Evolutionary conservation across 169 alveolate genomes (phyloP), one percentile per base, ranked within the genome.

Genomic region (Plasmodium billcollinsi): DNA sequence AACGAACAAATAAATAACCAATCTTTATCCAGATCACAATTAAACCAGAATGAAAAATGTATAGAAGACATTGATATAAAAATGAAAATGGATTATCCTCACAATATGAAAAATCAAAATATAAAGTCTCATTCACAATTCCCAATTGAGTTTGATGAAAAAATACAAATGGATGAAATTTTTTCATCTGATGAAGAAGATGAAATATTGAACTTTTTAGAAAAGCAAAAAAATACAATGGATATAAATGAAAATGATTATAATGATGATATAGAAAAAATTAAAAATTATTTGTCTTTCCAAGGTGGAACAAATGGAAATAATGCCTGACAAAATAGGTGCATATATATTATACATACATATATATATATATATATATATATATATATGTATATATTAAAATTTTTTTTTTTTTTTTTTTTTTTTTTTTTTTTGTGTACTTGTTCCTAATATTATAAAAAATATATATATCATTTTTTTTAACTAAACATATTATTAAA

Each of bases 171-270:
- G 9, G 66, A 2, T 49, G 76, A 76, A 78, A 66, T 45, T 66
- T 11, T 69, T 45, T 67, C 50, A 56, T 83, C 91, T 2, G 91
- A 83, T 49, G 91, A 83, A 47, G 91, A 83, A 2, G 65, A 54
- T 49, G 91, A 83, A 83, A 61, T 83, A 54, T 49, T 50, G 18
- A 75, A 83, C 56, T 83, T 83, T 61, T 69, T 83, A 54, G 70
- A 83, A 83, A 83, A n/a, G 5, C 73, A 71, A 29, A 47, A 14
- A 14, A 26, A 4, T 39, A 73, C 20, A 61, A 39, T 52, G 20
- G 56, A 47, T 39, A 72, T 33, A 54, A 59, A 47, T 49, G 3
- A n/a, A 18, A 29, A 43, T 52, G 52, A 20, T 12, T 49, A 59
- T 6, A 6, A 56, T 15, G 15, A 33, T 11, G 91, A 83, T 18